Evolutionary conservation across 139 green algal species (phyloP).

Genomic region (Nannochloris sp.): DNA sequence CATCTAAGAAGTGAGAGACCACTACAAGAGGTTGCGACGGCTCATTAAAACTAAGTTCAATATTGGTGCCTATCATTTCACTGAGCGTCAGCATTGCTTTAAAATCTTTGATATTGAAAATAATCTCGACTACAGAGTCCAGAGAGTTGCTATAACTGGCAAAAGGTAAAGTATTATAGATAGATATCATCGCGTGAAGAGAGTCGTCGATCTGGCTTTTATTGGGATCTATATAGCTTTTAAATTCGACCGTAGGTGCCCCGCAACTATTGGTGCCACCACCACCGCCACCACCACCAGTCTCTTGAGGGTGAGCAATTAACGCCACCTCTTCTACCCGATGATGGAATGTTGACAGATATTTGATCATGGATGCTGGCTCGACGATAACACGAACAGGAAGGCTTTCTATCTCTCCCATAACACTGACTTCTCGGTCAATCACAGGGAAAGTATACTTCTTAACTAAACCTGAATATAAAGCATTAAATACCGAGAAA

Average conservation of each 20-base stretch:
- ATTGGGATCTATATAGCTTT: constrained; percentile 56
- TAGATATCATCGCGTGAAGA: constrained; percentile 48
- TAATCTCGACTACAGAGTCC: constrained; percentile 39
- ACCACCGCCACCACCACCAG: too few relatives aligned
- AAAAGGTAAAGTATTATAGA: constrained; percentile 54
- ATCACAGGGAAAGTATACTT: constrained; percentile 43
- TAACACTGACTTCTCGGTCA: constrained; percentile 49
- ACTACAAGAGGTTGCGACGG: background rate
- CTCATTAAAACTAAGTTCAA: background rate
- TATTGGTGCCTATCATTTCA: constrained; percentile 17
- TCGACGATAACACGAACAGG: constrained; percentile 49
- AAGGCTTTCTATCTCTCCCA: constrained; percentile 39
- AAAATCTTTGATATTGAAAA: constrained; percentile 73
- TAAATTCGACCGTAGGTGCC: constrained; percentile 30
- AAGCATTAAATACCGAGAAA: background rate
- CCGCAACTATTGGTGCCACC: background rate
- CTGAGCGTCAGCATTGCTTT: constrained; percentile 53
- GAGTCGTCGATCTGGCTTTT: constrained; percentile 43
- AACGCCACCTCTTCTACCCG: constrained; percentile 63
- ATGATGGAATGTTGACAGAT: constrained; percentile 61
- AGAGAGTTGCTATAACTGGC: constrained; percentile 38
- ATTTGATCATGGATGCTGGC: constrained; percentile 33
- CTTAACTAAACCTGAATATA: constrained; percentile 56
- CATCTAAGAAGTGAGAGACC: background rate
- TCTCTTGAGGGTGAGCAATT: constrained; percentile 37